Conservation (phyloP, 345 rosid species). For the Adansonia digitata region DNA sequence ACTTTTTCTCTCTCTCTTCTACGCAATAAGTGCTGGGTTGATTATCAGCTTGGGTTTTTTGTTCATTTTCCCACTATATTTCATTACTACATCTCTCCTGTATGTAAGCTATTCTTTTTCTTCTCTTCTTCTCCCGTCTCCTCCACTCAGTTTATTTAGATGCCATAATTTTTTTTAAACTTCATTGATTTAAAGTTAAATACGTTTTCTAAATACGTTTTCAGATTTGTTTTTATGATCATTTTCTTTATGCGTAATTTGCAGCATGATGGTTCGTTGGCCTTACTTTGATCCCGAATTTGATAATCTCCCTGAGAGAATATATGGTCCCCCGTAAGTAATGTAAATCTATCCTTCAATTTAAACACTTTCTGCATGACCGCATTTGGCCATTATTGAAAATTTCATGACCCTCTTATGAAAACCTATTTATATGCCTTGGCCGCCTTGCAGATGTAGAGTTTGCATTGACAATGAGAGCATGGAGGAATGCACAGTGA, state of each 20-base stretch:
- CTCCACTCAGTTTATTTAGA: neutral
- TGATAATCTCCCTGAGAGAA: conserved; percentile 57
- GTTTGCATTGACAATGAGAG: conserved; percentile 70
- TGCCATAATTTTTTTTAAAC: neutral
- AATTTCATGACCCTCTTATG: neutral
- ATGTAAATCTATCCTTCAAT: neutral
- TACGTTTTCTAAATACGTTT: no score
- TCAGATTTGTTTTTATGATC: neutral
- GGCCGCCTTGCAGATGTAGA: conserved; percentile 45
- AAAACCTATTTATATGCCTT: neutral
- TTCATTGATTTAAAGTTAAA: no score
- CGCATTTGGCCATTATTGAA: neutral
- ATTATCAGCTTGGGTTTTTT: neutral
- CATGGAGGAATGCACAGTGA: conserved; percentile 60
- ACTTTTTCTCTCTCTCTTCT: conserved; percentile 9
- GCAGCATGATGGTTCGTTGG: conserved; percentile 64
- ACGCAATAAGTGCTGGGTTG: conserved; percentile 11
- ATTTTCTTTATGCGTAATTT: neutral
- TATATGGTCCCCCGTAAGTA: conserved; percentile 61
- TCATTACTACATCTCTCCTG: neutral
- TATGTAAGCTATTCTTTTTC: neutral
- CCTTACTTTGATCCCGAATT: conserved; percentile 89
- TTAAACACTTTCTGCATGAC: neutral
- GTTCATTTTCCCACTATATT: neutral
- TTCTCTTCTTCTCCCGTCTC: neutral